Conservation (phyloP, 495 filamentous ascomycete species). For the Darksidea phi region DNA sequence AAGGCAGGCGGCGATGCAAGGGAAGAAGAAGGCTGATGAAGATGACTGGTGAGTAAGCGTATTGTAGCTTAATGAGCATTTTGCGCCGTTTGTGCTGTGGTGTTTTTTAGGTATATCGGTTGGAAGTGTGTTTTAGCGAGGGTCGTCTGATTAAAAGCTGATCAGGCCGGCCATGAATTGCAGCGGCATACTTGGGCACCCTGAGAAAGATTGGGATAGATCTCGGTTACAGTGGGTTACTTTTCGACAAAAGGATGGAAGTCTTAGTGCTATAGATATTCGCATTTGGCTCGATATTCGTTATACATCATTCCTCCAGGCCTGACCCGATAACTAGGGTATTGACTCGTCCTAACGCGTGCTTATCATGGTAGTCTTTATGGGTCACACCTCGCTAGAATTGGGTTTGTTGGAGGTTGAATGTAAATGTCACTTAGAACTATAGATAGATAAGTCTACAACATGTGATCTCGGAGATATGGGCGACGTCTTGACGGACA, state of each 20-base stretch:
- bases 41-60: slow-evolving; percentile 57
- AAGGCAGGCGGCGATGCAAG: slow-evolving; percentile 68
- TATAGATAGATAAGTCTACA: not conserved
- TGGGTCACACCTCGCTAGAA: too few species aligned
- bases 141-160: slow-evolving; percentile 30
- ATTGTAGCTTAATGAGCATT: not conserved
- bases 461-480: slow-evolving; percentile 14
- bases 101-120: too few species aligned
- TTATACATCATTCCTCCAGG: not conserved
- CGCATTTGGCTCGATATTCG: not conserved
- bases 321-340: not conserved
- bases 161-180: slow-evolving; percentile 20
- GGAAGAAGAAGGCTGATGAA: slow-evolving; percentile 61
- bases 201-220: not conserved
- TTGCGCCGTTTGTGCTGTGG: not conserved
- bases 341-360: not conserved
- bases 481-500: not conserved
- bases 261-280: slow-evolving; percentile 7
- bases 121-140: slow-evolving; percentile 5
- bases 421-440: not conserved
- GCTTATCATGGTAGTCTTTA: too few species aligned
- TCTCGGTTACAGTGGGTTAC: not conserved
- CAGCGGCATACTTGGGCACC: slow-evolving; percentile 7
- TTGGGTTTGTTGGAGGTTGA: too few species aligned
- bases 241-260: slow-evolving; percentile 7